Evolutionary conservation across 768 basidiomycete genomes (phyloP), one percentile per base, ranked within the genome.

Genomic region (Lactarius hengduanensis): DNA sequence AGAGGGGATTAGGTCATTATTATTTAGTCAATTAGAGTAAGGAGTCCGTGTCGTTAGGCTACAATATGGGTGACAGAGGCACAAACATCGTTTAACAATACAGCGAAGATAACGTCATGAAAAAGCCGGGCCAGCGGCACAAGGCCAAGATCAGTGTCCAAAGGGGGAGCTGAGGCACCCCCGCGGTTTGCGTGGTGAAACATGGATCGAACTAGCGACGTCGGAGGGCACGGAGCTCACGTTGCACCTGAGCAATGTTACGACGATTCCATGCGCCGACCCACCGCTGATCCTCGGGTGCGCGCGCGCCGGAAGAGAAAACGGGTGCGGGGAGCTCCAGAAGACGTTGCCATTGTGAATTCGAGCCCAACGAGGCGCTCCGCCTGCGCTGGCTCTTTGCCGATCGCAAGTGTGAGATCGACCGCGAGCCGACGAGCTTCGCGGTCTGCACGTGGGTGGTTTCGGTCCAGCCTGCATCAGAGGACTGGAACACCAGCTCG

Each of bases 171-270:
- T 22, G 40, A 2, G 30, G 22, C 47, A n/a, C 40, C 16, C 36
- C 16, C 15, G 20, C 15, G 26, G 22, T 32, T 22, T 50, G n/a
- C 13, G 11, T 26, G 22, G 13, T 53, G 22, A 15, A 26, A 43
- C 30, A 16, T 22, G 4, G 20, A 22, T 38, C 38, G 30, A 4
- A 20, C 62, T 28, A 64, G 34, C 54, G 56, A 2, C 32, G 41
- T 32, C 57, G 86, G 64, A 88, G 86, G 56, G 45, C 10, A 34
- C 77, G 79, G 36, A 71, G 68, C 58, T 71, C 70, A 40, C 59
- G 59, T 55, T 71, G 70, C 53, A 71, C 70, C 32, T 66, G 64
- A 1, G 28, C 36, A 2, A 71, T 71, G 38, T 69, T 69, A n/a
- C 41, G 54, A 26, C 70, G 68, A 53, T 71, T 71, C 70, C 70